Percentiles rank a stretch among this genome's conserved stretches.
These are phyloP conservation scores for Vitis hybrid DNA, from an alignment of 177 flowering plant genomes.

Conservation along the genomic window DNA sequence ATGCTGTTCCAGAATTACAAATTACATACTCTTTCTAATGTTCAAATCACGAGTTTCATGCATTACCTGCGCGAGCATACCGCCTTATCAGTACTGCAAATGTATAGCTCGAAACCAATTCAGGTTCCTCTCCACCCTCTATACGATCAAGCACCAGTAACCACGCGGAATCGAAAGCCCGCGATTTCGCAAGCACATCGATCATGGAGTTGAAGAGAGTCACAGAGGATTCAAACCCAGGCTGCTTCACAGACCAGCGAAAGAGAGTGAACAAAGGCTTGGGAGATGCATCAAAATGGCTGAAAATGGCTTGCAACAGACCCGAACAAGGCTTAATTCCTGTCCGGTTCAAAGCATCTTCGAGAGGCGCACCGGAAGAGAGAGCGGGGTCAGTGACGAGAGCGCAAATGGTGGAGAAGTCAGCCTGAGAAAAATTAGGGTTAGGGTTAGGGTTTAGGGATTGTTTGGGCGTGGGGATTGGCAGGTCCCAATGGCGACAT, in stretches of 20 bases:
- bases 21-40: background rate
- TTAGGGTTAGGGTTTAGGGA: slow-evolving; percentile 5
- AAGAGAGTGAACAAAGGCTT: slow-evolving; percentile 49
- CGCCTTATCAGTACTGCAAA: slow-evolving; percentile 63
- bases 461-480: background rate
- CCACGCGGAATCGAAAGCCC: slow-evolving; percentile 74
- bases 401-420: slow-evolving; percentile 35
- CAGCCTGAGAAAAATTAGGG: slow-evolving; percentile 11
- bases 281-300: slow-evolving; percentile 61
- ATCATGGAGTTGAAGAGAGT: slow-evolving; percentile 52
- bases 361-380: slow-evolving; percentile 40
- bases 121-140: slow-evolving; percentile 12
- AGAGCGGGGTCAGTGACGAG: slow-evolving; percentile 37
- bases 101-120: slow-evolving; percentile 38
- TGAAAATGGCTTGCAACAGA: slow-evolving; percentile 43
- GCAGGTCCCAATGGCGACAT: background rate
- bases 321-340: slow-evolving; percentile 34
- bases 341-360: slow-evolving; percentile 41
- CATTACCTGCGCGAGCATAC: slow-evolving; percentile 61
- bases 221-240: slow-evolving; percentile 35
- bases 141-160: slow-evolving; percentile 39
- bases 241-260: slow-evolving; percentile 62
- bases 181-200: slow-evolving; percentile 49
- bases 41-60: too few species aligned
- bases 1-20: background rate